Base-by-base conservation (phyloP, 164 flowering plant genomes). In the Macadamia integrifolia region DNA sequence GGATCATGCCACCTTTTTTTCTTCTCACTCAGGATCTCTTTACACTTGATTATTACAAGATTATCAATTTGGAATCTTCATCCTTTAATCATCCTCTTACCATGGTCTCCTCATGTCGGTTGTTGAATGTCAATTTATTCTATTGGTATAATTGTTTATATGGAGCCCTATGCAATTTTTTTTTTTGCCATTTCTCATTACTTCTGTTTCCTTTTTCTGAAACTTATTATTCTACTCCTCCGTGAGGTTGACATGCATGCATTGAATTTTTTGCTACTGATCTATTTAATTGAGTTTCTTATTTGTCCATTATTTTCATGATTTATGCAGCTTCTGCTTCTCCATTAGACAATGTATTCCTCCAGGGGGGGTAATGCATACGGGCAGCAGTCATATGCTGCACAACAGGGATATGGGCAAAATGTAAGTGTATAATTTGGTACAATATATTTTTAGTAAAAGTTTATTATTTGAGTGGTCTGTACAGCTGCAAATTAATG, bases 321-420 rank as follows among this genome's bases (percentile, higher is more conserved):
- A 30, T 69, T 35, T 14, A 5, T 65, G 69, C 35, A 66, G 70
- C 57, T 60, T 60, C 29, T 42, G 40, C 40, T 61, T 46, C 50
- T 46, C 50, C 50, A 29, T 29, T 55, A 66, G 70, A 62, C 48
- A 60, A 79, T 76, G 82, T 74, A 76, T 50, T 76, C 91, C 23
- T 79, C 90, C 0, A 78, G 97, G 69, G 93, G 93, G 60, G 72
- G 72, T 68, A 81, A 75, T 81, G 74, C 82, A 0, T 93, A 86
- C 70, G 88, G 90, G 61, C 96, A 87, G 73, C 89, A 87, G 64
- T 72, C 91, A 9, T 93, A 87, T 71, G 68, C 81, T 60, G 75
- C 79, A 44, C 96, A 91, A 65, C 90, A 90, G 58, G 80, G 81
- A 43, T 91, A 86, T 72, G 84, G 85, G 28, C 93, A 90, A 76